Evolutionary conservation across 805 yeast species (phyloP), one percentile per base, ranked within the genome.

Genomic region (Candida xiaguanensis): DNA sequence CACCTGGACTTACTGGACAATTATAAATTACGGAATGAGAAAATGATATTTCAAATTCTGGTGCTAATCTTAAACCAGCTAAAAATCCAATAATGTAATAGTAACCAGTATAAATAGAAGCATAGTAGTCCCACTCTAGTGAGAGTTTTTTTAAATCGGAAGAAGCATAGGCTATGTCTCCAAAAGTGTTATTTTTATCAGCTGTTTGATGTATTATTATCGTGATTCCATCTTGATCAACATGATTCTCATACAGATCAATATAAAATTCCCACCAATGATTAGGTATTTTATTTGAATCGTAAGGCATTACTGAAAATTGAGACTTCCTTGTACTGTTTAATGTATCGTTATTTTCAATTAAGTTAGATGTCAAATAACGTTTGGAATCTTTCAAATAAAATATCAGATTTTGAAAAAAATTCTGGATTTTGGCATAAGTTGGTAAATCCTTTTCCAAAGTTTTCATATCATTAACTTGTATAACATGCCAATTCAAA

Each of bases 1-100:
- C 31, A 1, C 41, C 44, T n/a, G 33, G 34, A n/a, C 27, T 20
- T 7, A 41, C 40, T 11, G 31, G 33, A 35, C 45, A 41, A 31
- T 13, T 31, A 24, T 36, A 41, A 13, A 17, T 31, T 3, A 34
- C 25, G 2, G 39, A 16, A 13, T 26, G 20, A 13, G 20, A 14
- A 9, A 11, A 15, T 2, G 30, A 18, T 8, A 18, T 8, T 26
- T 35, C 36, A 8, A 38, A 24, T 37, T 41, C 45, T 4, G 45
- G 39, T 6, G 42, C 11, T 6, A 41, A 16, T 19, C 39, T 27
- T 12, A n/a, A 17, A 2, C 39, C 42, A 17, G 24, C 31, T 26
- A 38, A 15, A 4, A 41, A 35, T 25, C 34, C 32, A 12, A 39
- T 6, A 17, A 31, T 13, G 15, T 16, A 29, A 19, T 32, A 36